A percentile compares a stretch with the other conserved stretches of the same genome.
phyloP scores from a whole-genome alignment of 2,329 filamentous ascomycete genomes.

The Diaporthe batatas region DNA sequence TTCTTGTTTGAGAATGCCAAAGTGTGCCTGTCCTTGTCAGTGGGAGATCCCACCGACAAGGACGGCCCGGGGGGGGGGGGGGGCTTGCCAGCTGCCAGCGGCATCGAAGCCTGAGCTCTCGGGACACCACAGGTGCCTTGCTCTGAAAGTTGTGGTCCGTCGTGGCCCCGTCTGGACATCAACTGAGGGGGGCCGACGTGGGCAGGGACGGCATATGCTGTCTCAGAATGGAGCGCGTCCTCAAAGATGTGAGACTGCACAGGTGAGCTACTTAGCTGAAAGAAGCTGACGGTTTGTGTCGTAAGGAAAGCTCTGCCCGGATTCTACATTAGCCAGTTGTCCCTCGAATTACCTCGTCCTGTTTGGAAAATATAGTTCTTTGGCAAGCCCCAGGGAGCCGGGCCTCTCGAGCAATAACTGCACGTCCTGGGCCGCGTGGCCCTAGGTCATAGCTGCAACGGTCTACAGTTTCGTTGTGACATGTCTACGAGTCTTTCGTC shows the following conservation, averaged over 20 bases:
- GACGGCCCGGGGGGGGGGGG: no score
- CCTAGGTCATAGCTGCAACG: neutral
- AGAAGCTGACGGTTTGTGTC: neutral
- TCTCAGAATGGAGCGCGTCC: neutral
- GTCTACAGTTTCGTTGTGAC: neutral
- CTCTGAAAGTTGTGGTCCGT: no score
- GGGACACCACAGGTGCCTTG: neutral
- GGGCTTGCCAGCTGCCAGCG: neutral
- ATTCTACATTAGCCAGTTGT: neutral
- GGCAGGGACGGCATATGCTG: neutral
- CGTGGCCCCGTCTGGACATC: neutral
- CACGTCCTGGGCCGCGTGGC: neutral
- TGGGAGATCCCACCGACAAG: neutral
- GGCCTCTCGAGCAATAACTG: neutral
- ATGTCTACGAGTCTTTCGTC: neutral
- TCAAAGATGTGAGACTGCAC: neutral
- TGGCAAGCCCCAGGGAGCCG: conserved; percentile 3
- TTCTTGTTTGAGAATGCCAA: neutral
- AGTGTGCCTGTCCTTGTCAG: no score
- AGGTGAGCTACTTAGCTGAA: neutral
- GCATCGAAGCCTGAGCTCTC: neutral
- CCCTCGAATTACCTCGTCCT: neutral
- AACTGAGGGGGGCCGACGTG: no score
- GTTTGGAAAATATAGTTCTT: neutral
- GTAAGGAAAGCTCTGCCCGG: no score